These are phyloP conservation scores for Moricandia arvensis DNA, from an alignment of 345 rosid species.

Conservation along the genomic window DNA sequence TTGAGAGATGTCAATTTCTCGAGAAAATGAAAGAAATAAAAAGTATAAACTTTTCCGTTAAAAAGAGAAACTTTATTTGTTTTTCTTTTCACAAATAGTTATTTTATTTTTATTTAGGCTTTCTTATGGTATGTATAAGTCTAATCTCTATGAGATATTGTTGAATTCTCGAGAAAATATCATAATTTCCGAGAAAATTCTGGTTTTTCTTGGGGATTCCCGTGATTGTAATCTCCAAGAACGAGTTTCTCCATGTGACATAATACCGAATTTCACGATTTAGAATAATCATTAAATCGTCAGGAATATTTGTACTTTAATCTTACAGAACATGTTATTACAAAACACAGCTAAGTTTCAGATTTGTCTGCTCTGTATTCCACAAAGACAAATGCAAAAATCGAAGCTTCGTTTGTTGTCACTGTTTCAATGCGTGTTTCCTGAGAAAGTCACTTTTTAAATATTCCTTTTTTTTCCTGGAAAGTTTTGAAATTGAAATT, in stretches of 20 bases:
- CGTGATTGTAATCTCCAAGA: slow-evolving; percentile 26
- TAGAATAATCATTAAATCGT: slow-evolving; percentile 3
- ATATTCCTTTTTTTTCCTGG: background rate
- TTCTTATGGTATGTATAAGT: background rate
- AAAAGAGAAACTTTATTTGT: background rate
- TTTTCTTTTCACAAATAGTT: background rate
- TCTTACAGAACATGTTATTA: background rate
- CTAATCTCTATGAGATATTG: background rate
- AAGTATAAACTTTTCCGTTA: background rate
- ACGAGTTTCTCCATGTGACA: background rate
- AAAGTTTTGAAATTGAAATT: slow-evolving; percentile 8
- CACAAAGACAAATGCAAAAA: slow-evolving; percentile 17
- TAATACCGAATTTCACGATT: slow-evolving; percentile 20
- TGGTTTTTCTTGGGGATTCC: slow-evolving; percentile 3
- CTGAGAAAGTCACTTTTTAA: slow-evolving; percentile 11
- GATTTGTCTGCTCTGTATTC: slow-evolving; percentile 27
- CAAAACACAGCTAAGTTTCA: slow-evolving; percentile 19
- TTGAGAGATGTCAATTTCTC: slow-evolving; percentile 8
- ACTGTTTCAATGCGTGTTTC: slow-evolving; percentile 20
- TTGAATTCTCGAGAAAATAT: slow-evolving; percentile 16
- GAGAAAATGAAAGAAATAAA: slow-evolving; percentile 18
- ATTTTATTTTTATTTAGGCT: background rate
- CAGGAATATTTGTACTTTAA: slow-evolving; percentile 18
- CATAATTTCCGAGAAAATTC: background rate
- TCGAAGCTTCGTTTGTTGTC: slow-evolving; percentile 23